A percentile compares a stretch with the other conserved stretches of the same genome.
These are phyloP conservation scores for Aspergillus ibericus DNA, from an alignment of 2,329 filamentous ascomycete species.

Conservation along the genomic window DNA sequence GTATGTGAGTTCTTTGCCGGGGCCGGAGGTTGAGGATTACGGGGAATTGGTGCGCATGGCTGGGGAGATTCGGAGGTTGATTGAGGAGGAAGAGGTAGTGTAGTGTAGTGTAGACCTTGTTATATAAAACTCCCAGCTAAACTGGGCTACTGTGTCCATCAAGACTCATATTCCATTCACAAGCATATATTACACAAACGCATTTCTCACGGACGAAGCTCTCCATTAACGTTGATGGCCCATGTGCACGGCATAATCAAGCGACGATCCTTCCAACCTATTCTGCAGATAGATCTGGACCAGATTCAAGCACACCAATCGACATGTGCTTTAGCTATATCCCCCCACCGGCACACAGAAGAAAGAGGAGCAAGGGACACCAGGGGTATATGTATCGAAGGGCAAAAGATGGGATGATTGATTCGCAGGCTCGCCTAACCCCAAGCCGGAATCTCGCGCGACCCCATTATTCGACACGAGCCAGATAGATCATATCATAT, in stretches of 20 bases:
- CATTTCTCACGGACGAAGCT: background rate
- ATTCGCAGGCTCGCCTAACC: slow-evolving; percentile 1
- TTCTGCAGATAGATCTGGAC: slow-evolving; percentile 32
- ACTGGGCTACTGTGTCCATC: background rate
- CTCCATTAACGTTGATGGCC: background rate
- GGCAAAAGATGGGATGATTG: slow-evolving; percentile 13
- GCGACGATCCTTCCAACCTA: slow-evolving; percentile 22
- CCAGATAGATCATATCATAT: background rate
- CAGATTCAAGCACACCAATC: background rate
- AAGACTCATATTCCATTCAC: slow-evolving; percentile 2
- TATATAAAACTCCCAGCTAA: background rate
- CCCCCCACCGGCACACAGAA: slow-evolving; percentile 16
- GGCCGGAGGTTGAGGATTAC: background rate
- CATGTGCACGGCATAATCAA: background rate
- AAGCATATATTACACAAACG: slow-evolving; percentile 8
- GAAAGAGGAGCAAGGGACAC: slow-evolving; percentile 12
- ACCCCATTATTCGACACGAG: background rate
- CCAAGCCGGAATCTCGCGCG: background rate
- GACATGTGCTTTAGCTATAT: background rate
- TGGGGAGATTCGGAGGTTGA: background rate
- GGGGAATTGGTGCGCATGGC: background rate
- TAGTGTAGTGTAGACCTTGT: too few relatives aligned
- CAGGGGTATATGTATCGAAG: slow-evolving; percentile 27
- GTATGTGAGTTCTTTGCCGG: slow-evolving; percentile 4
- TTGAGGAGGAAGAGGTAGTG: too few relatives aligned